Conservation (phyloP, 768 basidiomycete species). For the Hypholoma fasciculare region DNA sequence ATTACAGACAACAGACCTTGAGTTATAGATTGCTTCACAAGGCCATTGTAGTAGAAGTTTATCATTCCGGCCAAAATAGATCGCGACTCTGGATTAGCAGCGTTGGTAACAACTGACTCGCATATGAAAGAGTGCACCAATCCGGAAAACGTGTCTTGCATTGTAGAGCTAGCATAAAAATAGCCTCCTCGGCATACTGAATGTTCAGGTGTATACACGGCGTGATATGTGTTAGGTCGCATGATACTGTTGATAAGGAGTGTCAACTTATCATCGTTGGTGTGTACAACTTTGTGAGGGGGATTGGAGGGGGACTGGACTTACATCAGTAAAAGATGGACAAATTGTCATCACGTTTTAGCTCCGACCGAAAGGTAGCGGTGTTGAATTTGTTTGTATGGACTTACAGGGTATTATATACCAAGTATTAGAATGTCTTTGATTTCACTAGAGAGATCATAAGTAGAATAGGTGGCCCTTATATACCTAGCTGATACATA, state of each 20-base stretch:
- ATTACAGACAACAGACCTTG: not conserved
- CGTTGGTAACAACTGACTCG: constrained; percentile 13
- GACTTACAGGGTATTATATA: no score
- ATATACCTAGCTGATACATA: no score
- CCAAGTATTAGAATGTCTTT: no score
- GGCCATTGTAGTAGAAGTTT: constrained; percentile 6
- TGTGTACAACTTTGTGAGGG: not conserved
- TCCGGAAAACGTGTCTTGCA: constrained; percentile 14
- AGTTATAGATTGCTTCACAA: not conserved
- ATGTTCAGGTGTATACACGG: constrained; percentile 9
- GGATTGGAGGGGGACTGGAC: not conserved
- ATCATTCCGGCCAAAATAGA: constrained; percentile 11
- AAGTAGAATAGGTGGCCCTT: no score
- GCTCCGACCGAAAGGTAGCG: no score
- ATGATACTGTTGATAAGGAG: constrained; percentile 18
- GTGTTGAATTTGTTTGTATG: no score
- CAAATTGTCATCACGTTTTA: no score
- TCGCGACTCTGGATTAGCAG: constrained; percentile 5
- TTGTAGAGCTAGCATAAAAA: not conserved
- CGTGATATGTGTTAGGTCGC: constrained; percentile 17
- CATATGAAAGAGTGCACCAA: constrained; percentile 17
- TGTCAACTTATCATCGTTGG: no score
- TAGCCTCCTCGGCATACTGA: constrained; percentile 16
- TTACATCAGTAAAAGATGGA: no score
- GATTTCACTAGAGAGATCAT: no score